Conservation (phyloP, 345 rosid genomes). For the Eucalyptus microcorys region DNA sequence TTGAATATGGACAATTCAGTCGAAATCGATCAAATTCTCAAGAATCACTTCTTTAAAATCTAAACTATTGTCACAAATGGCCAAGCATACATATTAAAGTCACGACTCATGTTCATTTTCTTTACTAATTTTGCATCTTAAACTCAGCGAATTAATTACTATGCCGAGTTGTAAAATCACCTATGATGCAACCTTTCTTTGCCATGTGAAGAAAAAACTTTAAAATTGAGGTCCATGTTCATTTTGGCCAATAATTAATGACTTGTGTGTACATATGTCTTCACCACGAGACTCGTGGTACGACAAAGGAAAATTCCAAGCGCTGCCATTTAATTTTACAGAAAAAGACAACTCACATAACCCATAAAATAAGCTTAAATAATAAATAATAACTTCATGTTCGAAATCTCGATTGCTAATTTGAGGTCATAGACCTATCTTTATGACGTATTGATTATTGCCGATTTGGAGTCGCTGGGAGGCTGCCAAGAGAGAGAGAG, state of each 20-base stretch:
- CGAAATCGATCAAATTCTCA: not conserved
- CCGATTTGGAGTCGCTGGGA: not conserved
- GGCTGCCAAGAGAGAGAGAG: not conserved
- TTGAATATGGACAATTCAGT: not conserved
- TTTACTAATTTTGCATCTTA: not conserved
- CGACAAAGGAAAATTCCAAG: not conserved
- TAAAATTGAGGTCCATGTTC: not conserved
- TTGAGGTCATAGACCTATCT: not conserved
- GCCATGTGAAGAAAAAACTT: not conserved
- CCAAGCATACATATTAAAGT: not conserved
- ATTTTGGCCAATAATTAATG: not conserved
- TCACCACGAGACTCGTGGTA: rapidly evolving
- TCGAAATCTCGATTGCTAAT: not conserved
- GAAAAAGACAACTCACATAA: not conserved
- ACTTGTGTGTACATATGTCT: not conserved
- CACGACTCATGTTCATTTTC: not conserved
- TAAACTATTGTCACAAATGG: not conserved
- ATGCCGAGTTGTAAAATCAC: not conserved
- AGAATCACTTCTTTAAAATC: not conserved
- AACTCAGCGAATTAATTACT: not conserved
- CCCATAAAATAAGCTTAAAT: not conserved
- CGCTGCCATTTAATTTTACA: not conserved
- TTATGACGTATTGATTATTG: not conserved
- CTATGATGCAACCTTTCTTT: not conserved
- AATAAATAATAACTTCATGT: not conserved